Percentiles rank a stretch among this genome's conserved stretches.
These are phyloP conservation scores for Daldinia decipiens DNA, from an alignment of 495 filamentous ascomycete species.

Conservation along the genomic window DNA sequence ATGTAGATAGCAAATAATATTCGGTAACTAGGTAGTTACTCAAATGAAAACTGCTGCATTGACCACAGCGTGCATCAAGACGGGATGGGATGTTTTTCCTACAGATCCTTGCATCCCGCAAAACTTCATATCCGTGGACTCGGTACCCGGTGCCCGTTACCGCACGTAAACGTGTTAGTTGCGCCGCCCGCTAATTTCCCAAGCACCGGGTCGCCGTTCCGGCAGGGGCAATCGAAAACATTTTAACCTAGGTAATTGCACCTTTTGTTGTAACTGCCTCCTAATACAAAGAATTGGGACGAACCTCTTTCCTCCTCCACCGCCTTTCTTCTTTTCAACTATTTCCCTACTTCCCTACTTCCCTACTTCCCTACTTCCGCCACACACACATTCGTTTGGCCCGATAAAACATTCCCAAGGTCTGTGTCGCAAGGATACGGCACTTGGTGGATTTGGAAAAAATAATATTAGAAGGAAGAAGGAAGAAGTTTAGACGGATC, in stretches of 20 bases:
- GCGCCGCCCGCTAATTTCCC: slow-evolving; percentile 18
- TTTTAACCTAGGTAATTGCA: neutral
- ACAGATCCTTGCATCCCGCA: slow-evolving; percentile 13
- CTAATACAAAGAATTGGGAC: neutral
- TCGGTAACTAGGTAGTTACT: too few species aligned
- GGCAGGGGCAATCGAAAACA: neutral
- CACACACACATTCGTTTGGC: slow-evolving; percentile 14
- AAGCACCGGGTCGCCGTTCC: slow-evolving; percentile 13
- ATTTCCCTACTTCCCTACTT: neutral
- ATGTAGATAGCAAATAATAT: neutral
- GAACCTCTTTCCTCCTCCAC: neutral
- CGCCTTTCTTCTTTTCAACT: neutral
- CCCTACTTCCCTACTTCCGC: neutral
- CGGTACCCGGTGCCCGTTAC: neutral
- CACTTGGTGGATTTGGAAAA: neutral
- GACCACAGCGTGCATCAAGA: neutral
- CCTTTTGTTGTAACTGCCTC: neutral
- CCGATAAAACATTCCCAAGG: slow-evolving; percentile 6
- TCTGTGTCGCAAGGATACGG: slow-evolving; percentile 5
- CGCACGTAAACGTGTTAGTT: neutral
- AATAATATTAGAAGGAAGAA: neutral
- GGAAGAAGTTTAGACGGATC: neutral
- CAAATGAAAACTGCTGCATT: neutral
- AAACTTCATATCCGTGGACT: slow-evolving; percentile 13
- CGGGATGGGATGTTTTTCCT: neutral